Percentiles rank a stretch among this genome's conserved stretches.
phyloP scores from a whole-genome alignment of 192 early-diverging fungal genomes.

The Chytriomyces confervae region DNA sequence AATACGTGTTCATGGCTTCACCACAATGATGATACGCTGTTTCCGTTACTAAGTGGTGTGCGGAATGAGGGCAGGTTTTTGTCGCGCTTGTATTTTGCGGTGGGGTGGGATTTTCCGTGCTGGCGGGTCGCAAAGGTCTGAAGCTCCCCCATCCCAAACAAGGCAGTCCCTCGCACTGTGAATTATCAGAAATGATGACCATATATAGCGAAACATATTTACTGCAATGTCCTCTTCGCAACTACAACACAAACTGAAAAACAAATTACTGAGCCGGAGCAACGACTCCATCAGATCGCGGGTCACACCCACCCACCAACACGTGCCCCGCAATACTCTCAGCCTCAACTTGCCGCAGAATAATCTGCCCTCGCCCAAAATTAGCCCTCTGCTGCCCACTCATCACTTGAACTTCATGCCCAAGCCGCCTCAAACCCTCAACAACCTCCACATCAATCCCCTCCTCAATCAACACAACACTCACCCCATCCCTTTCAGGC shows the following conservation, averaged over 20 bases:
- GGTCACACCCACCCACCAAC: conserved; percentile 41
- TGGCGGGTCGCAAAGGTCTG: too few species aligned
- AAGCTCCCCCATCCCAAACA: too few species aligned
- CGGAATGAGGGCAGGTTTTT: too few species aligned
- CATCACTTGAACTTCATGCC: conserved; percentile 61
- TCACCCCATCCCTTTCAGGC: conserved; percentile 33
- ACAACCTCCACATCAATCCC: conserved; percentile 53
- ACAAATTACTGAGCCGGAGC: conserved; percentile 12
- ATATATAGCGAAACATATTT: too few species aligned
- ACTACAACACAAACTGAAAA: too few species aligned
- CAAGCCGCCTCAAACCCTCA: conserved; percentile 57
- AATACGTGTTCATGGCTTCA: conserved; percentile 28
- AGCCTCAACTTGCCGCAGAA: conserved; percentile 40
- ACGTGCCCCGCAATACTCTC: conserved; percentile 32
- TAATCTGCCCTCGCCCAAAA: conserved; percentile 82
- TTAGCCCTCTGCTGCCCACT: conserved; percentile 52
- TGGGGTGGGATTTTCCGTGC: too few species aligned
- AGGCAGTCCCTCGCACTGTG: too few species aligned
- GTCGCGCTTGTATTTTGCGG: too few species aligned
- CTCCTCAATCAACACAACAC: conserved; percentile 66
- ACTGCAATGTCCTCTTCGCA: too few species aligned
- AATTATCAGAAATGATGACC: too few species aligned
- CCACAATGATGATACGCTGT: background rate
- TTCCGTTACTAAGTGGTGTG: too few species aligned
- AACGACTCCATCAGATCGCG: conserved; percentile 35